Evolutionary conservation across 2,329 filamentous ascomycete species (phyloP).

Genomic region (Pyricularia grisea): DNA sequence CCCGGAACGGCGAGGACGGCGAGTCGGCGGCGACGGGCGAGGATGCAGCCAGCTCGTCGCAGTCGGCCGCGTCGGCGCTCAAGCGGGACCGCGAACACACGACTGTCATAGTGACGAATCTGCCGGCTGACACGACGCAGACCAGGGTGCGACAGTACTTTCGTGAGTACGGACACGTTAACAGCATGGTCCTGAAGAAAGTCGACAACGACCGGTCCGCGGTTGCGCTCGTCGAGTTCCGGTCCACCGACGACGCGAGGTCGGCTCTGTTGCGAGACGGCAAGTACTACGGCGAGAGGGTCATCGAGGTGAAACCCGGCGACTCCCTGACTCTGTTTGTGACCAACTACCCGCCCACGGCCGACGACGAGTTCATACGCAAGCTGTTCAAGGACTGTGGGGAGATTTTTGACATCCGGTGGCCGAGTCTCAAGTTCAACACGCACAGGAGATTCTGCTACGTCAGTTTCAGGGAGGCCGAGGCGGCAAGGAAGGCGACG

Average conservation of each 20-base stretch:
- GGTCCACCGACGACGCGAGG: slow-evolving; percentile 67
- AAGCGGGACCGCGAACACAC: slow-evolving; percentile 89
- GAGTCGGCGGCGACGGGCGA: slow-evolving; percentile 15
- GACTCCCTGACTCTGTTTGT: slow-evolving; percentile 78
- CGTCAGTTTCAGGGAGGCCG: slow-evolving; percentile 68
- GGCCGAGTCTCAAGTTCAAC: slow-evolving; percentile 86
- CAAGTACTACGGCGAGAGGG: slow-evolving; percentile 65
- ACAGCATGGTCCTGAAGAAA: slow-evolving; percentile 59
- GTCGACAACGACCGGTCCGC: slow-evolving; percentile 52
- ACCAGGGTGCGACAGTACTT: slow-evolving; percentile 82
- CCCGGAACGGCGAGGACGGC: slow-evolving; percentile 35
- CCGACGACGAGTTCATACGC: slow-evolving; percentile 62
- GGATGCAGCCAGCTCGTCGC: slow-evolving; percentile 13
- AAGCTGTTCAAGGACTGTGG: slow-evolving; percentile 66
- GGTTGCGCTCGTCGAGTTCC: slow-evolving; percentile 78
- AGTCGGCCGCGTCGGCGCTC: slow-evolving; percentile 21
- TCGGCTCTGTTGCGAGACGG: slow-evolving; percentile 74
- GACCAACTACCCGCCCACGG: slow-evolving; percentile 76
- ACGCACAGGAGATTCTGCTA: slow-evolving; percentile 91
- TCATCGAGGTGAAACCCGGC: slow-evolving; percentile 66
- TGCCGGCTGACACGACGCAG: slow-evolving; percentile 62
- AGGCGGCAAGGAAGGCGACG: slow-evolving; percentile 62
- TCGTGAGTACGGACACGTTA: slow-evolving; percentile 78
- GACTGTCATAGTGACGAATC: slow-evolving; percentile 68
- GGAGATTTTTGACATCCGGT: slow-evolving; percentile 74